Percentiles rank a stretch among this genome's conserved stretches.
Conservation (phyloP, 2,329 filamentous ascomycete species). For the Aspergillus sp. region DNA sequence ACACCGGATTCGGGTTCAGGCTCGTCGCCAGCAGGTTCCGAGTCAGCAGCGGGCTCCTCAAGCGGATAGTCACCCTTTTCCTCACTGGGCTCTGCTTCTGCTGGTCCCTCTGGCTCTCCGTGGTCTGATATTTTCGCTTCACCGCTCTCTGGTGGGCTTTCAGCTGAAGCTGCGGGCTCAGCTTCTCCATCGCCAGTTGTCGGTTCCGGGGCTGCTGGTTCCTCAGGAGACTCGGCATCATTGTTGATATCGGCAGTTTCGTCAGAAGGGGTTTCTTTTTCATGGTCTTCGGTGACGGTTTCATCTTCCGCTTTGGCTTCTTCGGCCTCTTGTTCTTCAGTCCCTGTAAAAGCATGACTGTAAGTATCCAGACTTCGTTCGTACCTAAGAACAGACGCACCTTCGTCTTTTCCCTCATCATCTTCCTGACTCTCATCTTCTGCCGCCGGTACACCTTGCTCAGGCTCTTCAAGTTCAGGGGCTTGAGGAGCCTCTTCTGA, state of each 20-base stretch:
- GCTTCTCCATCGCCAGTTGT: not conserved
- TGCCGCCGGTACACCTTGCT: not conserved
- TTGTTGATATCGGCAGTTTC: no score
- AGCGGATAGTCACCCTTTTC: slow-evolving; percentile 6
- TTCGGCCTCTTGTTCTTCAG: slow-evolving; percentile 2
- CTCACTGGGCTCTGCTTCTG: slow-evolving; percentile 3
- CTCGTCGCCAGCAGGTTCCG: slow-evolving; percentile 7
- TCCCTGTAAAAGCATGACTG: slow-evolving; percentile 5
- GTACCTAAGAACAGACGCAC: slow-evolving; percentile 11
- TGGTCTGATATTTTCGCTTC: not conserved
- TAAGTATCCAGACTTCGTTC: slow-evolving; percentile 7
- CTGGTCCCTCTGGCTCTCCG: not conserved
- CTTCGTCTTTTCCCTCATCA: slow-evolving; percentile 15
- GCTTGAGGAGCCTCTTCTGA: slow-evolving; percentile 2
- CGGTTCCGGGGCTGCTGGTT: no score
- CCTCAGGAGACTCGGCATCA: no score
- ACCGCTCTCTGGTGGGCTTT: not conserved
- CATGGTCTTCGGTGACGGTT: not conserved
- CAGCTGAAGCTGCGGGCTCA: not conserved
- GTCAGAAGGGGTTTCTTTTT: no score
- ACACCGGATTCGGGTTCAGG: not conserved
- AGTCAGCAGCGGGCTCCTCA: slow-evolving; percentile 5
- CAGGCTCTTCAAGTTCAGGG: slow-evolving; percentile 4
- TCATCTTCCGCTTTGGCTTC: not conserved
- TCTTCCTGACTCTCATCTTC: slow-evolving; percentile 4